phyloP scores from a whole-genome alignment of 441 rosid species.

The Gossypium schwendimanii region DNA sequence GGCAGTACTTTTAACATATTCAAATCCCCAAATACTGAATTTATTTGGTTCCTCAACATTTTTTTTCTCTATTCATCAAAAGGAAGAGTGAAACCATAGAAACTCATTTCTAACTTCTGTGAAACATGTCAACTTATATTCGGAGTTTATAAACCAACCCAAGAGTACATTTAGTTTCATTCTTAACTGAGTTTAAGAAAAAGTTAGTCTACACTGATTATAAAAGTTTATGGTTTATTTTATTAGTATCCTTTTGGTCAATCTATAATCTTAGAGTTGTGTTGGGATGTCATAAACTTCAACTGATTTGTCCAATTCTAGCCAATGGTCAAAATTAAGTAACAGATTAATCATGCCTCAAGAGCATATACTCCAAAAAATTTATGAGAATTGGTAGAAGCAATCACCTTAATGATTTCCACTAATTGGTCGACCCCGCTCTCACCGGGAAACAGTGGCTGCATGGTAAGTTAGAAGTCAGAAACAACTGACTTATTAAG shows the following conservation, averaged over 20 bases:
- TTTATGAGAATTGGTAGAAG: constrained; percentile 8
- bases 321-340: background rate
- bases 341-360: background rate
- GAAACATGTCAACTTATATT: background rate
- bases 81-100: background rate
- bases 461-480: constrained; percentile 17
- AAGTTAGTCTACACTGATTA: background rate
- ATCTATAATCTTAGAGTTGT: background rate
- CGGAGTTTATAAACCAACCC: background rate
- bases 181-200: background rate
- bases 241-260: background rate
- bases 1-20: background rate
- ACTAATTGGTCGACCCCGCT: constrained; percentile 96
- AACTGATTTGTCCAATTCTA: background rate
- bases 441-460: constrained; percentile 98
- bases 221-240: background rate
- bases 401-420: constrained; percentile 86
- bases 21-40: background rate
- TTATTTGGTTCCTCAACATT: background rate
- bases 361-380: background rate
- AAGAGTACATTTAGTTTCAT: background rate
- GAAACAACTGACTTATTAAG: background rate
- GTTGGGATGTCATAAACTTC: background rate
- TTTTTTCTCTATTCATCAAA: background rate
- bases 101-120: background rate